A percentile compares a stretch with the other conserved stretches of the same genome.
phyloP scores from a whole-genome alignment of 805 yeast genomes.

The Sugiyamaella qingdaonensis region DNA sequence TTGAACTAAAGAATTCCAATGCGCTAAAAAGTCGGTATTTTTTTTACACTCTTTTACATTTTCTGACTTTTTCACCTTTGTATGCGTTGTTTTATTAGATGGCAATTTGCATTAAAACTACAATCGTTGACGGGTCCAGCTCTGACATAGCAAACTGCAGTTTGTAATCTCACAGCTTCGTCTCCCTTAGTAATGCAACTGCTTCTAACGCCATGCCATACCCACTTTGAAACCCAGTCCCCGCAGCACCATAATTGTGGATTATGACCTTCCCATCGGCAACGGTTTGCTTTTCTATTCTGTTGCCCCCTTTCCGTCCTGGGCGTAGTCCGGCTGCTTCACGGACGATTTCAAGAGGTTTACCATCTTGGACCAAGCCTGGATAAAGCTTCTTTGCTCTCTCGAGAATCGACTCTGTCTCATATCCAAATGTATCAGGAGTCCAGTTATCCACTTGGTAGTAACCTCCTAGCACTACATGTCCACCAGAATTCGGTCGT shows the following conservation, averaged over 20 bases:
- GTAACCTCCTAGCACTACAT: conserved; percentile 72
- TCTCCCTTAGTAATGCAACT: conserved; percentile 22
- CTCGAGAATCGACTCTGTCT: conserved; percentile 57
- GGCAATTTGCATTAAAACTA: no score
- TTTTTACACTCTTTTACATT: no score
- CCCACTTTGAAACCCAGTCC: conserved; percentile 74
- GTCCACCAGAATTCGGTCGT: conserved; percentile 61
- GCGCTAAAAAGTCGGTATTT: no score
- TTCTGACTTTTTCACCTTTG: no score
- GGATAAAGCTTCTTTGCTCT: conserved; percentile 51
- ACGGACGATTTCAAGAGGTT: conserved; percentile 48
- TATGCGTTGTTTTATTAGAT: no score
- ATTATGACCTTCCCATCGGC: conserved; percentile 43
- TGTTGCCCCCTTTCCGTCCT: conserved; percentile 66
- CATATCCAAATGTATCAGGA: conserved; percentile 51
- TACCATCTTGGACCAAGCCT: conserved; percentile 38
- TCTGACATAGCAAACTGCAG: background rate
- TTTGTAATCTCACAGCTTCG: conserved; percentile 1
- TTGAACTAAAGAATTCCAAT: no score
- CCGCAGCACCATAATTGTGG: conserved; percentile 76
- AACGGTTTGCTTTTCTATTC: conserved; percentile 54
- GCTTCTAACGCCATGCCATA: conserved; percentile 56
- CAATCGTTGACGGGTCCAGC: no score
- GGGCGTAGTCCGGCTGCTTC: conserved; percentile 77
- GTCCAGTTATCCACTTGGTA: conserved; percentile 61